These are phyloP conservation scores for Chlamydomonas sphaeroides DNA, from an alignment of 139 green algal species.

Conservation along the genomic window DNA sequence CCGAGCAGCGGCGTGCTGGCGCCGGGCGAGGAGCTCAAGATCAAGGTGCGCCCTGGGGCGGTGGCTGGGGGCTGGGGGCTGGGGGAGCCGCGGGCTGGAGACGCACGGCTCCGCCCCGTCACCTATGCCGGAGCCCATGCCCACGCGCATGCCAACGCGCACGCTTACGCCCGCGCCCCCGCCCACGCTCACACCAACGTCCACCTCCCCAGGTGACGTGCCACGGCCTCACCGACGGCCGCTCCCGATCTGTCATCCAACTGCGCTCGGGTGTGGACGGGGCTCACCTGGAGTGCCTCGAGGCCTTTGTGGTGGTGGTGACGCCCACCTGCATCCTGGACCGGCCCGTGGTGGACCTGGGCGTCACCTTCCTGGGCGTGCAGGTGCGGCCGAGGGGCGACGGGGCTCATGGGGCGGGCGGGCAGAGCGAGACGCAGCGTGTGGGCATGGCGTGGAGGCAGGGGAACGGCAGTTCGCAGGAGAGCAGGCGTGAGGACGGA, in stretches of 20 bases:
- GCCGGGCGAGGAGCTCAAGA: slow-evolving; percentile 28
- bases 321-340: slow-evolving; percentile 48
- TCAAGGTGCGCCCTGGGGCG: background rate
- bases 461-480: too few species aligned
- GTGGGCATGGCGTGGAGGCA: too few species aligned
- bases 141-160: too few species aligned
- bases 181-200: too few species aligned
- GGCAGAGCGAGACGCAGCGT: too few species aligned
- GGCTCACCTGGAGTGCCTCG: slow-evolving; percentile 34
- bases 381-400: slow-evolving; percentile 24
- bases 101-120: too few species aligned
- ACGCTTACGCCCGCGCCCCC: too few species aligned
- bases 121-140: too few species aligned
- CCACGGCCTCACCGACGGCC: slow-evolving; percentile 46
- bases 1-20: slow-evolving; percentile 32
- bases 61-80: too few species aligned
- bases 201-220: slow-evolving; percentile 8
- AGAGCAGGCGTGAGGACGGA: too few species aligned
- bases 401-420: too few species aligned
- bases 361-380: slow-evolving; percentile 52
- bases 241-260: slow-evolving; percentile 43
- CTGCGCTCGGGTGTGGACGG: slow-evolving; percentile 14
- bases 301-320: slow-evolving; percentile 51
- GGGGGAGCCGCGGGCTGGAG: too few species aligned
- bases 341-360: slow-evolving; percentile 50